Evolutionary conservation across 805 yeast genomes (phyloP), one percentile per base, ranked within the genome.

Genomic region (Candida koratica): DNA sequence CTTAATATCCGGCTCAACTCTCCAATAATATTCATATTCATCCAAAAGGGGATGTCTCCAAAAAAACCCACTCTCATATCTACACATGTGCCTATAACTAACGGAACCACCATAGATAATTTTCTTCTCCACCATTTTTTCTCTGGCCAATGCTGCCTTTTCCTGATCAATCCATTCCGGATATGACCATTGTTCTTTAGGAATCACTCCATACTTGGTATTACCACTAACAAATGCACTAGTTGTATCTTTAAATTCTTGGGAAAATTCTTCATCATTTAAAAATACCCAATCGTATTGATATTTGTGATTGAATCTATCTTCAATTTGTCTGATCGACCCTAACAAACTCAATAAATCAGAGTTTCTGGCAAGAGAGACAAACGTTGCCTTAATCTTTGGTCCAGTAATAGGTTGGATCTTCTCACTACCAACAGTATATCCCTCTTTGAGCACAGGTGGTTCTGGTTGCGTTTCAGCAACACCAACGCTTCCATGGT

Each of bases 241-340:
- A 10, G 95, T 84, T 18, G 77, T 72, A 17, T 64, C 61, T 50
- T 77, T 85, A 60, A 93, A 90, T 49, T 86, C 93, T 2, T 85
- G 88, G 34, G 77, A 69, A 62, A 90, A 93, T 32, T 73, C 81
- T 39, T 80, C 87, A 56, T 90, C 96, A 59, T 90, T 90, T 50
- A 90, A 69, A 59, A 90, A 93, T 17, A 88, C 93, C 97, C 97
- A 90, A 49, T 94, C 97, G 55, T 90, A 90, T 45, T 84, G 72
- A 64, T 64, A 89, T 32, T 84, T 72, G 12, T 64, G 56, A 67
- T 90, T 90, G 71, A 93, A 90, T 44, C 96, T 71, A 58, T 88
- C 97, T 62, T 90, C 97, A 37, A 89, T 74, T 32, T 80, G 75
- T 57, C 85, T 71, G 42, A 85, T 82, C 6, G 94, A 78, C 20